Conservation (phyloP, 208 protist genomes). For the Trypanosomatidae sp. region DNA sequence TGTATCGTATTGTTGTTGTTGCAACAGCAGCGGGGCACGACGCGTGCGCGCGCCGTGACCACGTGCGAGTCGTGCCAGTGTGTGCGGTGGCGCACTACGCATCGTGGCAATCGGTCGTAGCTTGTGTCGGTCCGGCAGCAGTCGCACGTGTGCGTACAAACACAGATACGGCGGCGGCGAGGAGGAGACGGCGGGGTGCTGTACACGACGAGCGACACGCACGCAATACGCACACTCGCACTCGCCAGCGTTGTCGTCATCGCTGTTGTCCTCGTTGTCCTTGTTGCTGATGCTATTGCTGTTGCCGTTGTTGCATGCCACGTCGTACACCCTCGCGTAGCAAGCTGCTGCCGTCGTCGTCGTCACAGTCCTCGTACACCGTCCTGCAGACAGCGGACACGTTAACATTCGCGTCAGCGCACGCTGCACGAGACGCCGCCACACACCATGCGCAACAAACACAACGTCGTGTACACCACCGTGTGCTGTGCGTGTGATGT, state of each 20-base stretch:
- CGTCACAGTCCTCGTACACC: no score
- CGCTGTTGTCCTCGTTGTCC: neutral
- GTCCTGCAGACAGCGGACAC: no score
- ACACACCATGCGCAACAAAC: conserved; percentile 38
- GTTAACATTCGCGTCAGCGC: conserved; percentile 24
- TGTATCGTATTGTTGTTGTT: neutral
- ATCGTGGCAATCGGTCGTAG: conserved; percentile 57
- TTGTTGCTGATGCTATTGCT: neutral
- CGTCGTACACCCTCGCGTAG: no score
- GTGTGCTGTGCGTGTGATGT: conserved; percentile 46
- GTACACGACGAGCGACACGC: neutral
- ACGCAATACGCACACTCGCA: neutral
- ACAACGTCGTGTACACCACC: conserved; percentile 19
- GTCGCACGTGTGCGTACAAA: conserved; percentile 41
- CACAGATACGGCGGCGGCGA: neutral
- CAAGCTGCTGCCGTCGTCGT: no score
- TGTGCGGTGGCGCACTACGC: no score
- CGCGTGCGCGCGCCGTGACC: conserved; percentile 8
- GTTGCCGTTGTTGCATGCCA: no score
- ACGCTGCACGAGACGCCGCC: conserved; percentile 21
- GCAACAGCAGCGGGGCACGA: conserved; percentile 6
- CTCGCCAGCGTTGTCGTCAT: neutral
- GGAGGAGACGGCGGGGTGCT: neutral
- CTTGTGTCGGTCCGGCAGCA: conserved; percentile 41
- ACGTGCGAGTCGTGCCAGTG: conserved; percentile 6